Base-by-base conservation (phyloP, 2,329 filamentous ascomycete genomes). In the Aspergillus aculeatus region DNA sequence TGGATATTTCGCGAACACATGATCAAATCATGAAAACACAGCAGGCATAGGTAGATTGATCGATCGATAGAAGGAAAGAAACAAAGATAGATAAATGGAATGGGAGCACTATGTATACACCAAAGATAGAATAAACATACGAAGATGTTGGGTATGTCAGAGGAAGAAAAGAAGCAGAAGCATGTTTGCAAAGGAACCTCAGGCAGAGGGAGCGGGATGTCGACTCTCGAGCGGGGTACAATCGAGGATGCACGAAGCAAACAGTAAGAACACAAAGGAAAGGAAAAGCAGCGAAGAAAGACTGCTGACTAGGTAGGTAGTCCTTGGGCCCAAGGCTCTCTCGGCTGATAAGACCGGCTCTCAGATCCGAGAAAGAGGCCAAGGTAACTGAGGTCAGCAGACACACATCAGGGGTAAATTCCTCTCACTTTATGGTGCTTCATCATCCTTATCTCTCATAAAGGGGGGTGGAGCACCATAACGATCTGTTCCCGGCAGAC, bases 91-190 rank as follows among this genome's bases (percentile, higher is more conserved):
- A 52, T 14, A 41, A 16, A 47, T 23, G 19, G 11, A 31, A 21
- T 47, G 32, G 32, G n/a, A 35, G n/a, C 19, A 55, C 23, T 32
- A 35, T 44, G 32, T 38, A 38, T 52, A 52, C 50, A 52, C 38
- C 14, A 44, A 44, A 44, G 38, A 44, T 44, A 44, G 38, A 44
- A 19, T 6, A 47, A 44, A 29, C 47, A 57, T 38, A 51, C 44
- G 56, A 55, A 57, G 41, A 58, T 50, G 38, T 31, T 50, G 32
- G 47, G 55, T 58, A 57, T 54, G 47, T 57, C 44, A 50, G 53
- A 44, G 38, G 14, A 53, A 47, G 35, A 52, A 23, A 29, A 24
- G 44, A 47, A 54, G 23, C 19, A 21, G 21, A 19, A 26, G 41
- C 53, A 48, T 35, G 32, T 55, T 47, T 56, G 56, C 47, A 41